A percentile compares a stretch with the other conserved stretches of the same genome.
These are phyloP conservation scores for Skeletonema marinoi DNA, from an alignment of 108 stramenopile genomes.

Conservation along the genomic window DNA sequence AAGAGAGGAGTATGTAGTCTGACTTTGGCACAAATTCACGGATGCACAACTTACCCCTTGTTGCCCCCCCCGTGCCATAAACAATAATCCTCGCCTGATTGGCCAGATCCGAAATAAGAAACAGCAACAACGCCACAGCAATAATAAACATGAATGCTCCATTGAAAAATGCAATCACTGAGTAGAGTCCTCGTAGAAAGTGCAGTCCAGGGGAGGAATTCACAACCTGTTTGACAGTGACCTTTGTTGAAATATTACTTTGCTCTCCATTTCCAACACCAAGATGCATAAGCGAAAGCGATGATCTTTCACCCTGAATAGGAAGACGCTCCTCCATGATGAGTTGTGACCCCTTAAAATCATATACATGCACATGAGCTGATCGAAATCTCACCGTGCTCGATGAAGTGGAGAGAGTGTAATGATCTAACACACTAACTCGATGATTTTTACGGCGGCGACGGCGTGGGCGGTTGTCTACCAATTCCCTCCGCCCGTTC, in stretches of 20 bases:
- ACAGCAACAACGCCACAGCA: slow-evolving; percentile 12
- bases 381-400: slow-evolving; percentile 24
- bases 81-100: background rate
- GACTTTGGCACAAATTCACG: too few relatives aligned
- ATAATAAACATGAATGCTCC: slow-evolving; percentile 18
- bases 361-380: slow-evolving; percentile 3
- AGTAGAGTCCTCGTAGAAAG: slow-evolving; percentile 8
- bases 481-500: too few relatives aligned
- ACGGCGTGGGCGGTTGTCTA: too few relatives aligned
- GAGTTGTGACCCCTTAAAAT: slow-evolving; percentile 3
- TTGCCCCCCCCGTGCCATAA: background rate
- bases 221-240: slow-evolving; percentile 4
- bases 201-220: slow-evolving; percentile 3
- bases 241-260: background rate
- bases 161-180: slow-evolving; percentile 8
- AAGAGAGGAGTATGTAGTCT: too few relatives aligned
- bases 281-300: too few relatives aligned
- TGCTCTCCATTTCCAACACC: background rate
- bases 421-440: slow-evolving; percentile 10
- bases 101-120: slow-evolving; percentile 14
- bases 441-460: background rate
- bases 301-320: background rate
- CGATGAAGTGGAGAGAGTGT: slow-evolving; percentile 11
- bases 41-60: background rate
- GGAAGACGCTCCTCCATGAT: slow-evolving; percentile 3